Base-by-base conservation (phyloP, 805 yeast genomes). In the Tetrapisispora taiwanensis region DNA sequence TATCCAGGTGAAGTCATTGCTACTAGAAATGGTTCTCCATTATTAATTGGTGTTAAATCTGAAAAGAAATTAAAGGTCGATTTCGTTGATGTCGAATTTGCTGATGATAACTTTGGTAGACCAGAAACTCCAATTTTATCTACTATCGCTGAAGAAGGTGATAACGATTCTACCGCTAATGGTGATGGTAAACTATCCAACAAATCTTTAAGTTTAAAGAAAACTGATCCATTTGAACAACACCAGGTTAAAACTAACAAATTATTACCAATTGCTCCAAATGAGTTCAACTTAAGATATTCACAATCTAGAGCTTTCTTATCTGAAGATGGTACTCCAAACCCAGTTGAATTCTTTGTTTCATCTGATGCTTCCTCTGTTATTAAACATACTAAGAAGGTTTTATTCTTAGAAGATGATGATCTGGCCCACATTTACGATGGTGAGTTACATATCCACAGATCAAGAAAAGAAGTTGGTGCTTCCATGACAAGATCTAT, bases 281-380 rank as follows among this genome's bases (percentile, higher is more conserved):
- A 76, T 52, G 72, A 72, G 41, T 68, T 59, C 39, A 65, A 71
- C 53, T 73, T 87, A 62, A 80, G 94, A 68, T 86, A 86, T 52
- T 84, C 95, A 14, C 95, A 90, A 70, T 88, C 97, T 18, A 82
- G 99, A 69, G 97, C 99, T 12, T 92, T 92, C 70, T 72, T 92
- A 54, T 81, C 95, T 32, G 98, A 92, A 55, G 95, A 87, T 58
- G 95, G 95, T 44, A 69, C 78, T 55, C 95, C 95, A 56, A 83
- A 78, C 72, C 95, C 97, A 41, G 84, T 90, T 42, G 98, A 92
- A 70, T 90, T 90, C 66, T 92, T 88, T 70, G 74, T 92, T 50
- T 88, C 97, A 13, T 88, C 97, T 22, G 99, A 92, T 70, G 95
- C 98, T 31, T 84, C 97, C 14, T 89, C 98, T 19, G 95, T 92